Percentiles rank a stretch among this genome's conserved stretches.
These are phyloP conservation scores for Neoarthrinium moseri DNA, from an alignment of 2,329 filamentous ascomycete genomes.

Conservation along the genomic window DNA sequence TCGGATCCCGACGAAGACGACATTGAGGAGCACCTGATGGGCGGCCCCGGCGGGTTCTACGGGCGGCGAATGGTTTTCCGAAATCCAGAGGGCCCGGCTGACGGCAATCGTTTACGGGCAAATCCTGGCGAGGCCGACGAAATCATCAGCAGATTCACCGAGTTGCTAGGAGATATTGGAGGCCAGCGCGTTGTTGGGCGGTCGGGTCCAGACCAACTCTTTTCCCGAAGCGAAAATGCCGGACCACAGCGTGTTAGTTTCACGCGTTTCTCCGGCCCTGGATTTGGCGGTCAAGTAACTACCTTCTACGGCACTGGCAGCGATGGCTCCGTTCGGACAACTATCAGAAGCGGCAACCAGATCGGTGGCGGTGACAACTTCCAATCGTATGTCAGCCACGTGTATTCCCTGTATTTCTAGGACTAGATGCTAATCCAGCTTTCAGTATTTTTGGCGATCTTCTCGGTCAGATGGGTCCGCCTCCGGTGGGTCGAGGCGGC, in stretches of 20 bases:
- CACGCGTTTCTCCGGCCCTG: slow-evolving; percentile 34
- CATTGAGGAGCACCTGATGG: slow-evolving; percentile 50
- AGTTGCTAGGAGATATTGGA: slow-evolving; percentile 27
- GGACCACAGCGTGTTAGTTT: slow-evolving; percentile 21
- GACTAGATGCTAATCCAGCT: slow-evolving; percentile 28
- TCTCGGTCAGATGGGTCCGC: slow-evolving; percentile 37
- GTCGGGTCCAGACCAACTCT: slow-evolving; percentile 23
- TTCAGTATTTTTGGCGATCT: slow-evolving; percentile 47
- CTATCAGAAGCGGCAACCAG: slow-evolving; percentile 2
- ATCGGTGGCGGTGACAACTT: slow-evolving; percentile 35
- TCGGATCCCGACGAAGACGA: slow-evolving; percentile 60
- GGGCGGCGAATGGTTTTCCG: slow-evolving; percentile 34
- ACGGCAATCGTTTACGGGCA: slow-evolving; percentile 14
- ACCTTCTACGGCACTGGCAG: slow-evolving; percentile 47
- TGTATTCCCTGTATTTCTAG: slow-evolving; percentile 13
- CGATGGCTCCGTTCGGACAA: slow-evolving; percentile 26
- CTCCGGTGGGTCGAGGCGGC: slow-evolving; percentile 24
- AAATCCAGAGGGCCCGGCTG: slow-evolving; percentile 16
- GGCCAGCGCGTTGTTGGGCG: slow-evolving; percentile 18
- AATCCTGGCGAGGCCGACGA: slow-evolving; percentile 24
- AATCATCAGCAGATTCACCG: slow-evolving; percentile 38
- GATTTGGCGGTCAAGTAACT: slow-evolving; percentile 37
- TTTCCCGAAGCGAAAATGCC: slow-evolving; percentile 13
- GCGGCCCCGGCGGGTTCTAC: slow-evolving; percentile 39
- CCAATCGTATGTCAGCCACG: slow-evolving; percentile 47